A percentile compares a stretch with the other conserved stretches of the same genome.
Conservation (phyloP, 768 basidiomycete species). For the Lepiota subincarnata region DNA sequence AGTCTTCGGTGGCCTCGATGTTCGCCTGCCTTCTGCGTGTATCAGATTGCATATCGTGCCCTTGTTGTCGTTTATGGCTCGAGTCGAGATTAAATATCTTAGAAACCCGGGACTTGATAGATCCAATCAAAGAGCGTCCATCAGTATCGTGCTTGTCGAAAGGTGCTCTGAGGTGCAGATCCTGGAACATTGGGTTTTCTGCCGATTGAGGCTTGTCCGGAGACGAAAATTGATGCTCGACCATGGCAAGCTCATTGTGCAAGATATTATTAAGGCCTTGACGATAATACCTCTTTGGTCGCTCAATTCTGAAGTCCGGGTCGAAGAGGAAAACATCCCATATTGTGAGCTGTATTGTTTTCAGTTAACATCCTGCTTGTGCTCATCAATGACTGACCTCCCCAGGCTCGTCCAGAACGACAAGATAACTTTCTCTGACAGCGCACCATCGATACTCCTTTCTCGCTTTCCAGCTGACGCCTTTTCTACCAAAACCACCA, state of each 20-base stretch:
- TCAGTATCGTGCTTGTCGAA: neutral
- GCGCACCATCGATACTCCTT: slow-evolving; percentile 85
- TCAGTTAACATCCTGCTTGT: slow-evolving; percentile 2
- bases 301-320: slow-evolving; percentile 80
- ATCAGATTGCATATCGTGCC: slow-evolving; percentile 9
- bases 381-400: slow-evolving; percentile 46
- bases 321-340: slow-evolving; percentile 96
- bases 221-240: slow-evolving; percentile 9
- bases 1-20: slow-evolving; percentile 14
- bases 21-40: slow-evolving; percentile 14
- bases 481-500: slow-evolving; percentile 61
- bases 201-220: slow-evolving; percentile 2
- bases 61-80: neutral
- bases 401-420: slow-evolving; percentile 82
- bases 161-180: slow-evolving; percentile 1
- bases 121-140: slow-evolving; percentile 18
- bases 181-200: slow-evolving; percentile 16
- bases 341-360: slow-evolving; percentile 53
- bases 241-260: slow-evolving; percentile 29
- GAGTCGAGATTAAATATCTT: slow-evolving; percentile 35
- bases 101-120: slow-evolving; percentile 45
- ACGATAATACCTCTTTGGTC: slow-evolving; percentile 87
- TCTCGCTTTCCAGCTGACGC: slow-evolving; percentile 51
- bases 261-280: slow-evolving; percentile 70
- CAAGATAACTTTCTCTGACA: slow-evolving; percentile 87